Evolutionary conservation across 306 rosid species (phyloP), one percentile per base, ranked within the genome.

Genomic region (Boehmeria nivea): DNA sequence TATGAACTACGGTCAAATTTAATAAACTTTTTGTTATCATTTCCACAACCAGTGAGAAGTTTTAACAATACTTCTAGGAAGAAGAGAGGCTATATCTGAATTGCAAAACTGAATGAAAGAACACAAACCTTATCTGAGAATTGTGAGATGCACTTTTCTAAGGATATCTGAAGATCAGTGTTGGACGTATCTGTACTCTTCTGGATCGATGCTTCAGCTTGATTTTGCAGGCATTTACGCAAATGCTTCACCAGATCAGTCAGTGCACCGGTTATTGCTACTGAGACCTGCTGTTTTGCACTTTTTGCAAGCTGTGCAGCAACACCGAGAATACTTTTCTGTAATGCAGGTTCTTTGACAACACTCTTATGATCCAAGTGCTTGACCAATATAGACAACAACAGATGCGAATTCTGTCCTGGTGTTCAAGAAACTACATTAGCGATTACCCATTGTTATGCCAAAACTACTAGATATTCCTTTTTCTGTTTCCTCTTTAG

Each of bases 291-390:
- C 54, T 74, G 79, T 81, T 85, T 83, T 61, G 79, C 80, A 71
- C 72, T 81, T 67, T 81, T 76, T 25, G 86, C 87, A 47, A 91
- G 86, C 63, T 82, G 71, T 50, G 86, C 68, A 67, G 70, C 76
- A 66, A 77, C 80, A 60, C 74, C 80, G 42, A 81, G 69, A 28
- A 87, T 83, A 65, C 81, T 71, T 39, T 66, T 81, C 73, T 84
- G 94, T 67, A 82, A 23, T 28, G 65, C 71, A 62, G 96, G 96
- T 54, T 77, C 75, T 72, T 71, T 87, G 57, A 69, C 72, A 48
- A 83, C 88, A 71, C 82, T 83, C 85, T 85, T 84, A 68, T 91
- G 99, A 81, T 87, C 99, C 89, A 91, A 75, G 80, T 91, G 99
- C 81, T 91, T 91, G 76, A 87, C 81, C 82, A 91, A 72, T 69